Base-by-base conservation (phyloP, 2,329 filamentous ascomycete genomes). In the Trichoderma citrinoviride region DNA sequence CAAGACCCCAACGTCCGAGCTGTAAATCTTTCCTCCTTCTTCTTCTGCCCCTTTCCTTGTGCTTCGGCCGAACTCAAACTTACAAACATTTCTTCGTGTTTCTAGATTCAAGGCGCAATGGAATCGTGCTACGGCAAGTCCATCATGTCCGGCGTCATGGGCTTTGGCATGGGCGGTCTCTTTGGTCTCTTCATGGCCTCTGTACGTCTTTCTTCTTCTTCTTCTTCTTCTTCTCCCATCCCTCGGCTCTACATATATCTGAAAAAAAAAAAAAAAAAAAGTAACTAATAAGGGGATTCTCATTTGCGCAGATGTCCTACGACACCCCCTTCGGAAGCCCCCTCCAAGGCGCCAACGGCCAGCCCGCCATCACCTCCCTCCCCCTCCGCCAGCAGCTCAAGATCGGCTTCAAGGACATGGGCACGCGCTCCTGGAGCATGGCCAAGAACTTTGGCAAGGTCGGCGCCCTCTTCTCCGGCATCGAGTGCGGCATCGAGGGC, bases 131-230 rank as follows among this genome's bases (percentile, higher is more conserved):
- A 90, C 25, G 89, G 89, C 65, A 99, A 99, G 78, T 91, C 92
- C 19, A 89, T 87, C 71, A 90, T 99, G 79, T 91, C 93, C 0
- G 95, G 94, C 65, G 91, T 90, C 25, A 96, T 96, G 87, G 95
- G 95, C 17, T 97, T 97, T 73, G 95, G 89, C 43, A 89, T 99
- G 70, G 95, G 95, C 68, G 95, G 93, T 73, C 82, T 96, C 49
- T 99, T 99, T 71, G 95, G 95, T 71, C 85, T 98, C 73, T 99
- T 99, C 82, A 99, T 98, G 94, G 92, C 93, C 66, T 95, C 91
- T 73, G 92, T 96, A 87, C 68, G 90, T 82, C 33, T 29, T n/a
- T n/a, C 27, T 62, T 49, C 54, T n/a, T 29, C 5, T 19, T 49
- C 33, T n/a, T n/a, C 27, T 17, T 10, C 29, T 27, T 7, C 17